Base-by-base conservation (phyloP, 495 filamentous ascomycete species). In the Lasiosphaeriaceae sp. region DNA sequence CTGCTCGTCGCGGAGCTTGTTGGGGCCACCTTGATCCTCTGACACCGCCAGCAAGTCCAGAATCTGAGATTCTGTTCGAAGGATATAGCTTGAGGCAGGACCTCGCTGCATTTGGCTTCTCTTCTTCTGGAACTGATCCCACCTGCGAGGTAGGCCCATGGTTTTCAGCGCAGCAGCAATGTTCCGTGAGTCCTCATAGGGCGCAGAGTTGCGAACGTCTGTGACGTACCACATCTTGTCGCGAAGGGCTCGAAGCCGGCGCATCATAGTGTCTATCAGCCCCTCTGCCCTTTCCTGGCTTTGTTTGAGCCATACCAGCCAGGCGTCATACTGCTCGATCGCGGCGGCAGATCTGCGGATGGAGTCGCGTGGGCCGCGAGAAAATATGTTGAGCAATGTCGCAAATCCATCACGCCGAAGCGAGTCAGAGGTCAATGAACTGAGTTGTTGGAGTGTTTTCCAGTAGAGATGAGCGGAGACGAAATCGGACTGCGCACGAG, bases 151-250 rank as follows among this genome's bases (percentile, higher is more conserved):
- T 62, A 75, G 73, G n/a, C 83, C 86, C 94, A 98, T 98, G n/a
- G 86, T 89, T 69, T 92, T 94, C 46, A 98, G 73, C 29, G 94
- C 94, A 55, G 86, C 78, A 11, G 91, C 89, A 11, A 98, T 86
- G 67, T 93, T 87, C 56, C 86, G 86, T 21, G 91, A 91, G 68
- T 95, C 89, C 56, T 96, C 93, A 64, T 96, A 98, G 2, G 84
- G 81, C 43, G 84, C 90, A 17, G 93, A 97, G 64, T 96, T 93
- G 54, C 88, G 86, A 44, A 97, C 94, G 70, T 97, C 94, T 6
- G 92, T 96, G 61, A 94, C 89, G 69, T 96, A 98, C 94, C 94
- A 98, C 90, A 96, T 96, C 78, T 97, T 97, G 70, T 95, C 88
- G 43, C 94, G 81, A 19, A 93, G 74, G 21, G 85, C 81, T 52